Evolutionary conservation across 2,329 filamentous ascomycete species (phyloP), one percentile per base, ranked within the genome.

Genomic region (Aspergillus pseudotamarii): DNA sequence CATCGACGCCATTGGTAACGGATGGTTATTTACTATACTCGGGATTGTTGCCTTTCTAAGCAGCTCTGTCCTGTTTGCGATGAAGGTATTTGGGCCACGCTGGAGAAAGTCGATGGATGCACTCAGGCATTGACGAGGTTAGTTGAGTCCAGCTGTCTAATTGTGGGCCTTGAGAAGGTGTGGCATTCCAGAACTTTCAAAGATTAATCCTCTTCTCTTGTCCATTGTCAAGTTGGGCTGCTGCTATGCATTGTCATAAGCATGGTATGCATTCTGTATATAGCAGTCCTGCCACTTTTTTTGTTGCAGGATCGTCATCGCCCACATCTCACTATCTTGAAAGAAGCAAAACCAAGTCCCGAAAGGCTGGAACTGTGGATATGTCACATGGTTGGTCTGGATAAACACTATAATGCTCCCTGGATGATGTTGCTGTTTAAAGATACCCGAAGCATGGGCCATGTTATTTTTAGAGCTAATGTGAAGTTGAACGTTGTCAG

Each of bases 11-110:
- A 89, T 94, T 64, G 90, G 91, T 2, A 86, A 89, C 66, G 92
- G 91, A 1, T 93, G 90, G 90, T 78, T 94, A 0, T 91, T 92
- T 67, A 93, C 91, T 0, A 85, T 85, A 21, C 66, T 86, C 10
- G 81, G 85, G 69, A 70, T 85, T 46, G 78, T 89, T 58, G 82
- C 85, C 28, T 81, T 91, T 72, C 72, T 86, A 0, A 85, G 84
- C 65, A 86, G 88, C 6, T 85, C 84, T 53, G 72, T 86, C 19
- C 85, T 94, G 26, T 88, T 84, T 77, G 75, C 85, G 0, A 84
- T 94, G 79, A 82, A 82, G 69, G 84, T 79, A 66, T 89, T 85
- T 69, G 87, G 87, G 0, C 79, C 83, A 21, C 81, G 80, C 69
- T 93, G 91, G 91, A 84, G 90, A 70, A 79, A 79, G 57, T 75